phyloP scores from a whole-genome alignment of 2,329 filamentous ascomycete species.

The Aspergillus ibericus region DNA sequence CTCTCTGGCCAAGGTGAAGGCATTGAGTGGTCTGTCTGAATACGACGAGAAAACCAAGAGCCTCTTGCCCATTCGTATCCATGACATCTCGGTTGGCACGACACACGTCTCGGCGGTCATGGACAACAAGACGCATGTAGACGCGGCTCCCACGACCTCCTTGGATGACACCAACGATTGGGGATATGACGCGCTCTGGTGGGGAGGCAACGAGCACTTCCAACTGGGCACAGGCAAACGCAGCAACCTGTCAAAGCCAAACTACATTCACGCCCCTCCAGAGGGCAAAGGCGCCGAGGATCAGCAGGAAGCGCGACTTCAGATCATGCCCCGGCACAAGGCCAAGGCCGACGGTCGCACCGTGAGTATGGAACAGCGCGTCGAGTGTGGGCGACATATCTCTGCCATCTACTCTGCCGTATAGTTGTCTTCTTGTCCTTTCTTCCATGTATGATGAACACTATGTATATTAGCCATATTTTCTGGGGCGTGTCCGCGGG shows the following conservation, averaged over 20 bases:
- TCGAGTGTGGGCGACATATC: slow-evolving; percentile 81
- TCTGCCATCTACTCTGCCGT: slow-evolving; percentile 77
- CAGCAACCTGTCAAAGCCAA: slow-evolving; percentile 73
- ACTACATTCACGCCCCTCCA: slow-evolving; percentile 75
- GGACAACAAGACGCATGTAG: slow-evolving; percentile 72
- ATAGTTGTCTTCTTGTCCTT: slow-evolving; percentile 33
- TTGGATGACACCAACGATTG: slow-evolving; percentile 75
- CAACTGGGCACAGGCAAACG: slow-evolving; percentile 90
- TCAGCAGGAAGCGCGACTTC: slow-evolving; percentile 68
- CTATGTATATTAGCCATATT: slow-evolving; percentile 1
- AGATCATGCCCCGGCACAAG: slow-evolving; percentile 75
- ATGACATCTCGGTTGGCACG: slow-evolving; percentile 70
- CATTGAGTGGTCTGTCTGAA: slow-evolving; percentile 79
- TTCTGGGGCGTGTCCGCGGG: neutral
- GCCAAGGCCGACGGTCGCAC: slow-evolving; percentile 69
- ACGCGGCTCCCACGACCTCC: slow-evolving; percentile 51
- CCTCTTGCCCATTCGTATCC: slow-evolving; percentile 74
- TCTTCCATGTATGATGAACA: slow-evolving; percentile 11
- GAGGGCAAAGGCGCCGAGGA: slow-evolving; percentile 58
- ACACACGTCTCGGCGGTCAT: slow-evolving; percentile 82
- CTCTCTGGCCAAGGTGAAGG: slow-evolving; percentile 75
- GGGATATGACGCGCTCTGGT: slow-evolving; percentile 86
- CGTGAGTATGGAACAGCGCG: slow-evolving; percentile 77
- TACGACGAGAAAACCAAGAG: slow-evolving; percentile 73
- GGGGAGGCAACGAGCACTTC: slow-evolving; percentile 92